Base-by-base conservation (phyloP, 2,329 filamentous ascomycete species). In the Fusarium pseudocircinatum region DNA sequence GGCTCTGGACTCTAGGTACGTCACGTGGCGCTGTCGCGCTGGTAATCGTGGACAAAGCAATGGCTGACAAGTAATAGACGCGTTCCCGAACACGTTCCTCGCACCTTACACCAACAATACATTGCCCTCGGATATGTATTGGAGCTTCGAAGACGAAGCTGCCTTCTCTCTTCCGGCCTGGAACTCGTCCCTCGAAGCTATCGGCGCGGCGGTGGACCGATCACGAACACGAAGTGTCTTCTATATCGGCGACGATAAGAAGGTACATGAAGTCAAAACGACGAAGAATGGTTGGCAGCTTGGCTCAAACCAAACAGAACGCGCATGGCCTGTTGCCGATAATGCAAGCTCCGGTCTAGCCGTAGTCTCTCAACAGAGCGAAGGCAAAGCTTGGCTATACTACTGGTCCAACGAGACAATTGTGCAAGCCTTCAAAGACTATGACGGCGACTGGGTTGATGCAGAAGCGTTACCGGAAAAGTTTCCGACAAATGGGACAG, bases 361-460 rank as follows among this genome's bases (percentile, higher is more conserved):
- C 1, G 52, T 67, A 7, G 62, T 64, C 18, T 67, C 64, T 22
- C 44, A 39, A 5, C 43, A 67, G 20, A 47, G 50, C 2, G 63
- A 67, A 4, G 61, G 50, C 5, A 49, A 60, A 15, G 32, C 22
- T 3, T 67, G 63, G 63, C 10, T 67, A 1, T 67, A 67, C 50
- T 67, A 67, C 4, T 67, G 62, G 62, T 7, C 63, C 18, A 67
- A 67, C 20, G 18, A 60, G 37, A 67, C 63, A 1, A 67, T 67
- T 5, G 43, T 67, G 1, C 50, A 67, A 22, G 53, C 63, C 1
- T 67, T 60, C 20, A 67, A 57, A 14, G 43, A 40, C 14, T 60
- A 66, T 1, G 61, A 50, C 7, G 61, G 50, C 0, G 28, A 40
- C 14, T 67, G 63, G 62, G 7, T 44, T 2, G 13, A 60, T 20